Evolutionary conservation across 495 filamentous ascomycete species (phyloP), one percentile per base, ranked within the genome.

Genomic region (Lineolata rhizophorae): DNA sequence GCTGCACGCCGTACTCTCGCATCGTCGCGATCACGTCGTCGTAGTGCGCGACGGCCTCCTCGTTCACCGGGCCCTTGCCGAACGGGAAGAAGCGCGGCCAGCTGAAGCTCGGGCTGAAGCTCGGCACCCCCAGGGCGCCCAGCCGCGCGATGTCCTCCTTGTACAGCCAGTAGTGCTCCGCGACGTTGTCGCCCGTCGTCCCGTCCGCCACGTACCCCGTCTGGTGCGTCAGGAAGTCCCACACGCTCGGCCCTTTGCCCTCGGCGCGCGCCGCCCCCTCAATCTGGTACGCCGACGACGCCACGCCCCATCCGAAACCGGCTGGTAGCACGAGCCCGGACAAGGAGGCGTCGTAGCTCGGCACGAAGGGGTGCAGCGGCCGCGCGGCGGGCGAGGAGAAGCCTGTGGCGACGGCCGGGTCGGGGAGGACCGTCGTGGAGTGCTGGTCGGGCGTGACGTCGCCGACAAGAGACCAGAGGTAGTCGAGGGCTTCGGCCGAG

Each of bases 71-170:
- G 2, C 56, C 56, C 11, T 46, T 42, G 12, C 57, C 57, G 26
- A 58, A 59, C 2, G 57, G 56, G 34, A 60, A 56, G 22, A 46
- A 35, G 11, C 37, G 27, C 5, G 57, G 55, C 56, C 57, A 60
- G 5, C 44, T 50, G 31, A 59, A 56, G 31, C 48, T 53, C 5
- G 55, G 53, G 13, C 50, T 54, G 38, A 50, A 57, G 29, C 43
- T 51, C 20, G 42, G 45, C n/a, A 50, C 44, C 19, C 56, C 56
- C 6, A 59, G 34, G 26, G 41, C 41, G 18, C 43, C 41, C 21
- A 60, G 27, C 20, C 53, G 45, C 1, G 52, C 52, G 39, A 57
- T 55, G 41, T 58, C 56, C 20, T 58, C 53, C 35, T 58, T 58
- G 35, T 60, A 60, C 3, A 58, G 34, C 5, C 45, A 60, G 29